Conservation (phyloP, 352 stramenopile genomes). For the Phytophthora megakarya region DNA sequence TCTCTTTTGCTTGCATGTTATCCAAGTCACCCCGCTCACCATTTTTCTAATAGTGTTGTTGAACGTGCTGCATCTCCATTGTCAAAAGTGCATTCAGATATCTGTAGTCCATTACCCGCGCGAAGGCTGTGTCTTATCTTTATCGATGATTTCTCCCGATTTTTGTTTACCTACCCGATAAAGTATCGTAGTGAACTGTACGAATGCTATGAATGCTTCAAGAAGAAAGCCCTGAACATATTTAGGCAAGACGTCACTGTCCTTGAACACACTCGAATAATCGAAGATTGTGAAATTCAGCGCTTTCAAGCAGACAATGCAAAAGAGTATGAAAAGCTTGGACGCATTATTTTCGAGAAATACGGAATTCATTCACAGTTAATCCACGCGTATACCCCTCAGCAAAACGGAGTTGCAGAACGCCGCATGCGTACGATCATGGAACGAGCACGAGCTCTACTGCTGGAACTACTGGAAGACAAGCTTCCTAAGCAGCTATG, state of each 20-base stretch:
- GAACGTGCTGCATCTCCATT: slow-evolving; percentile 9
- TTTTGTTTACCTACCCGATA: slow-evolving; percentile 22
- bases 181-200: slow-evolving; percentile 17
- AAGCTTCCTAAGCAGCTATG: slow-evolving; percentile 8
- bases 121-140: slow-evolving; percentile 27
- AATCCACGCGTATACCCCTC: slow-evolving; percentile 15
- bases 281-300: slow-evolving; percentile 2
- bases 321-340: slow-evolving; percentile 17
- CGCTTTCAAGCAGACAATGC: slow-evolving; percentile 10
- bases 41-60: slow-evolving; percentile 27
- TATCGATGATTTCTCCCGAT: slow-evolving; percentile 28
- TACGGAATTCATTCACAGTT: slow-evolving; percentile 26
- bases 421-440: slow-evolving; percentile 22
- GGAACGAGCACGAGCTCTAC: slow-evolving; percentile 4
- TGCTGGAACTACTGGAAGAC: slow-evolving; percentile 2
- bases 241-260: no score
- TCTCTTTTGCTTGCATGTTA: slow-evolving; percentile 6
- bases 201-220: slow-evolving; percentile 13
- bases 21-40: slow-evolving; percentile 19
- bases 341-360: slow-evolving; percentile 11
- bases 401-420: slow-evolving; percentile 23
- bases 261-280: no score
- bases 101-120: slow-evolving; percentile 9
- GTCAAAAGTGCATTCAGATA: neutral
- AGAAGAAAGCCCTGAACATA: slow-evolving; percentile 1